phyloP scores from a whole-genome alignment of 2,329 filamentous ascomycete genomes.

The Hymenoscyphus linearis region DNA sequence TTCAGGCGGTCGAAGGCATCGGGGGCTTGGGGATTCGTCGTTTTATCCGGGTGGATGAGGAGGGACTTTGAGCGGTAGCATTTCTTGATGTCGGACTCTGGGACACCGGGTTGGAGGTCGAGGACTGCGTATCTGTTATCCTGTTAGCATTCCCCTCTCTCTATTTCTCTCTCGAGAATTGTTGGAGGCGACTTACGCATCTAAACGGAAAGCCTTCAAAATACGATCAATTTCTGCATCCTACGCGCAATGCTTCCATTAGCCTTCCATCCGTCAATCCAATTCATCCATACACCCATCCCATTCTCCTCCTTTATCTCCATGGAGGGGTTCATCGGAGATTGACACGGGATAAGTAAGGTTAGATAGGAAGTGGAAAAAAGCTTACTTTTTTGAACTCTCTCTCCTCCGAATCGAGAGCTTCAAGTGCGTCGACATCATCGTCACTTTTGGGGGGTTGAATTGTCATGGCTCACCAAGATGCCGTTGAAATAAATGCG shows the following conservation, averaged over 20 bases:
- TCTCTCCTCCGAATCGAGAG: slow-evolving; percentile 77
- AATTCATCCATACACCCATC: no score
- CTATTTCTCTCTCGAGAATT: not conserved
- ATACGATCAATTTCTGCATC: slow-evolving; percentile 96
- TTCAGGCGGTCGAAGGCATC: slow-evolving; percentile 96
- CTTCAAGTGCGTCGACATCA: slow-evolving; percentile 72
- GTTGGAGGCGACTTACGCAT: slow-evolving; percentile 47
- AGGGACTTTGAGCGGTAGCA: slow-evolving; percentile 97
- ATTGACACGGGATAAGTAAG: not conserved
- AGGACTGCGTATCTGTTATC: slow-evolving; percentile 75
- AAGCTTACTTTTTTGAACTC: slow-evolving; percentile 76
- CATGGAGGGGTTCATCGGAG: not conserved
- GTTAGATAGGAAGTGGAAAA: not conserved
- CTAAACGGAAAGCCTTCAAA: slow-evolving; percentile 77
- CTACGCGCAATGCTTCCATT: slow-evolving; percentile 39
- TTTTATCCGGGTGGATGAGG: slow-evolving; percentile 98
- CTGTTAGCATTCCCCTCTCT: not conserved
- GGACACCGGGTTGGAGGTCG: slow-evolving; percentile 89
- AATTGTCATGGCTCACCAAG: slow-evolving; percentile 30
- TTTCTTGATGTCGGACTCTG: slow-evolving; percentile 92
- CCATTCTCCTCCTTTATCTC: no score
- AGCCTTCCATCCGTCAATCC: no score
- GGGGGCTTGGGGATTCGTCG: slow-evolving; percentile 80
- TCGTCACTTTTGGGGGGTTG: slow-evolving; percentile 36
- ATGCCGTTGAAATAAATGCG: slow-evolving; percentile 16